These are phyloP conservation scores for Pleurotus sapidus DNA, from an alignment of 768 basidiomycete genomes.

Conservation along the genomic window DNA sequence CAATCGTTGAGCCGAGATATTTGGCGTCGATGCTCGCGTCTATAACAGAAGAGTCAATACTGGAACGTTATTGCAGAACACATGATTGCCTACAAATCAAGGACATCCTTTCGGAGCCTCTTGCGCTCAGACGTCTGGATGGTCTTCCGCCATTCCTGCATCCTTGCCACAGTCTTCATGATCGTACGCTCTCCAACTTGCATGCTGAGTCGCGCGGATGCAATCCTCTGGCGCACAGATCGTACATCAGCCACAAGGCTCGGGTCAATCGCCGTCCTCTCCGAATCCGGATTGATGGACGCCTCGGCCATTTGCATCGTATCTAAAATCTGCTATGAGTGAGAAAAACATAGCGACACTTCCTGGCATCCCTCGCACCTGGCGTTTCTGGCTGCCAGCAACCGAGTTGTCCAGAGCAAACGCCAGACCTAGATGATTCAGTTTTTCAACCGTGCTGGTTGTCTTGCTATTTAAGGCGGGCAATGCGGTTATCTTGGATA, in stretches of 20 bases:
- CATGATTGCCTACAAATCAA: slow-evolving; percentile 56
- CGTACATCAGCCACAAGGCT: slow-evolving; percentile 49
- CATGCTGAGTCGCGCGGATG: slow-evolving; percentile 57
- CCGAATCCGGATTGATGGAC: slow-evolving; percentile 46
- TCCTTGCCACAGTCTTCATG: slow-evolving; percentile 58
- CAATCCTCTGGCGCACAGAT: slow-evolving; percentile 48
- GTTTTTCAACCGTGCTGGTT: slow-evolving; percentile 62
- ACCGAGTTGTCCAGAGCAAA: slow-evolving; percentile 65
- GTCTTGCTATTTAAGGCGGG: slow-evolving; percentile 38
- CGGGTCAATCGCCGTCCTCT: slow-evolving; percentile 51
- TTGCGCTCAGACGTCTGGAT: slow-evolving; percentile 70
- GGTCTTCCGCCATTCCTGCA: slow-evolving; percentile 72
- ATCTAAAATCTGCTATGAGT: slow-evolving; percentile 47
- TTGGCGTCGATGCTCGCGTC: slow-evolving; percentile 77
- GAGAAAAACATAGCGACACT: not conserved
- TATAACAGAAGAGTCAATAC: slow-evolving; percentile 21
- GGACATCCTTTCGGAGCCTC: slow-evolving; percentile 61
- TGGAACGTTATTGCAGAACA: slow-evolving; percentile 17
- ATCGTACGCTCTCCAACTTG: slow-evolving; percentile 63
- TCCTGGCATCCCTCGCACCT: slow-evolving; percentile 40
- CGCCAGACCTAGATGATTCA: slow-evolving; percentile 66
- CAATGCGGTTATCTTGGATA: slow-evolving; percentile 35
- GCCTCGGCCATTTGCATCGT: slow-evolving; percentile 51
- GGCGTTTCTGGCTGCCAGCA: slow-evolving; percentile 64
- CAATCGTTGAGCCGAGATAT: slow-evolving; percentile 59